These are phyloP conservation scores for Penicillium simplicissimum DNA, from an alignment of 495 filamentous ascomycete genomes.

Conservation along the genomic window DNA sequence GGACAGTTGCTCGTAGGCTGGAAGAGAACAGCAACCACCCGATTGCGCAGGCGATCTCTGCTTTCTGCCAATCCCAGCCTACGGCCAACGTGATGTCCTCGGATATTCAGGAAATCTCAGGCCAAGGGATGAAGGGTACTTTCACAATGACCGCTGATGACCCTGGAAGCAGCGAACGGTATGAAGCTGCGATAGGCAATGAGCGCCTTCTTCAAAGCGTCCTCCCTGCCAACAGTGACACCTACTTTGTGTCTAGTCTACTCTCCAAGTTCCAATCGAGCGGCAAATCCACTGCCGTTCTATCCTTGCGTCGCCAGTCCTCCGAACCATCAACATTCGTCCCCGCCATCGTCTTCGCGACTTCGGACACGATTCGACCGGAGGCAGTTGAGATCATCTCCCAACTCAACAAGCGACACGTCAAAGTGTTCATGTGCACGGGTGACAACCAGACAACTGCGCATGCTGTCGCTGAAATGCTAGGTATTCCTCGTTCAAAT, in stretches of 20 bases:
- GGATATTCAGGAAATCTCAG: slow-evolving; percentile 72
- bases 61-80: slow-evolving; percentile 57
- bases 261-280: slow-evolving; percentile 67
- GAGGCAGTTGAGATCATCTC: slow-evolving; percentile 68
- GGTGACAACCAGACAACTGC: slow-evolving; percentile 69
- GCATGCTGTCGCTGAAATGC: slow-evolving; percentile 64
- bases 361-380: slow-evolving; percentile 73
- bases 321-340: slow-evolving; percentile 46
- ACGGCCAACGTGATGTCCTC: slow-evolving; percentile 36
- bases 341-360: slow-evolving; percentile 67
- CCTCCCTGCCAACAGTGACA: slow-evolving; percentile 24
- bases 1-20: slow-evolving; percentile 60
- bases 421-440: slow-evolving; percentile 88
- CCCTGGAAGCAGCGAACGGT: slow-evolving; percentile 22
- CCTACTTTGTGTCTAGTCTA: slow-evolving; percentile 41
- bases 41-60: slow-evolving; percentile 77
- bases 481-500: slow-evolving; percentile 72
- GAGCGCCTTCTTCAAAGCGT: slow-evolving; percentile 65
- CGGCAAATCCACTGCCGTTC: slow-evolving; percentile 73
- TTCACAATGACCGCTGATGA: slow-evolving; percentile 49
- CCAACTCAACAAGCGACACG: slow-evolving; percentile 61
- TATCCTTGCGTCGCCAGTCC: slow-evolving; percentile 49
- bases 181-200: slow-evolving; percentile 81
- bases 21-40: slow-evolving; percentile 88
- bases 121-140: slow-evolving; percentile 75